Conservation (phyloP, 164 flowering plant genomes). For the Nelumbo lutea region DNA sequence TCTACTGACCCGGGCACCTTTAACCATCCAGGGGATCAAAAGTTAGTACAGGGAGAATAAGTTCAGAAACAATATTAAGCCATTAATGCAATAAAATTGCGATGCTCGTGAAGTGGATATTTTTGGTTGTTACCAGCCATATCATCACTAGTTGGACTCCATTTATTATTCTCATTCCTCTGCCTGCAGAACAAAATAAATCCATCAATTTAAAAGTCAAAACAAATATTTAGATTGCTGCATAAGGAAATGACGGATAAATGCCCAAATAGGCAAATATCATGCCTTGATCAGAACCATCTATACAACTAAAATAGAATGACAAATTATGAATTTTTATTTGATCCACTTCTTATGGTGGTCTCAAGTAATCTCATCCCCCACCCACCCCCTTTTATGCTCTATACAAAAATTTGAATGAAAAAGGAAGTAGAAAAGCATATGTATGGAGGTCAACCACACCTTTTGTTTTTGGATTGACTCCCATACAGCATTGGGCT, state of each 20-base stretch:
- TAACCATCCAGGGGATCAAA: slow-evolving; percentile 20
- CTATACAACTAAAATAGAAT: too few species aligned
- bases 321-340: background rate
- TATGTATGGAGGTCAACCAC: background rate
- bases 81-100: slow-evolving; percentile 6
- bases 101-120: slow-evolving; percentile 12
- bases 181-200: slow-evolving; percentile 34
- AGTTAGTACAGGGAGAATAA: slow-evolving; percentile 15
- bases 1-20: slow-evolving; percentile 40
- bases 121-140: slow-evolving; percentile 33
- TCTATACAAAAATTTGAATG: background rate
- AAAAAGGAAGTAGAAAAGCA: background rate
- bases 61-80: slow-evolving; percentile 9
- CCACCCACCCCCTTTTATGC: background rate
- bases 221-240: background rate
- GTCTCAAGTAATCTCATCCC: background rate
- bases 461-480: slow-evolving; percentile 44
- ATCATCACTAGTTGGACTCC: slow-evolving; percentile 19
- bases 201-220: slow-evolving; percentile 6
- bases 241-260: background rate
- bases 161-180: slow-evolving; percentile 29
- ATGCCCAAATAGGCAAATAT: background rate
- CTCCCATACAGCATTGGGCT: slow-evolving; percentile 18
- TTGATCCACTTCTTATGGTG: background rate
- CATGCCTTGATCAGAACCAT: background rate